Conservation (phyloP, 1,139 yeast genomes). For the Entelexis paramagnoliae region DNA sequence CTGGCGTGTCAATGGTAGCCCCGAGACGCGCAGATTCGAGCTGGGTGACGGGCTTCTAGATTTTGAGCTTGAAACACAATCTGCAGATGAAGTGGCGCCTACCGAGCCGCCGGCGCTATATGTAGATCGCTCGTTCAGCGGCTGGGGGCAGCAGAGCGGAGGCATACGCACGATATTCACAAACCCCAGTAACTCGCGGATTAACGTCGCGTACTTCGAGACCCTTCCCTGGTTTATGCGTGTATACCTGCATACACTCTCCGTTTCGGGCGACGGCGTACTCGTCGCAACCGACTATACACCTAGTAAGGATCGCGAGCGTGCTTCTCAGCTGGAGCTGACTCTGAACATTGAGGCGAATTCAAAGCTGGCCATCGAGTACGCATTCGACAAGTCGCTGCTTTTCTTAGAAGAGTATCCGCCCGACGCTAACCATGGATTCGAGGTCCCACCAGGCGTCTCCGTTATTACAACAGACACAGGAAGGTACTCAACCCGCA, state of each 20-base stretch:
- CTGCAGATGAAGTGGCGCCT: conserved; percentile 30
- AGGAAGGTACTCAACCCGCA: conserved; percentile 49
- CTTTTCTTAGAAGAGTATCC: conserved; percentile 86
- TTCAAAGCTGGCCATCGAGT: conserved; percentile 53
- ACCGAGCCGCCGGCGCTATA: conserved; percentile 47
- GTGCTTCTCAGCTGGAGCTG: conserved; percentile 79
- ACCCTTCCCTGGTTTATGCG: conserved; percentile 91
- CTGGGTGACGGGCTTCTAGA: conserved; percentile 8
- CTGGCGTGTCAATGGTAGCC: conserved; percentile 24
- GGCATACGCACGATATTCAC: conserved; percentile 70
- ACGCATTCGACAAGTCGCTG: conserved; percentile 79
- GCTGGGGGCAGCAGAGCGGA: conserved; percentile 84
- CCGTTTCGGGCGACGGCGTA: conserved; percentile 29
- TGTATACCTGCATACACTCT: conserved; percentile 56
- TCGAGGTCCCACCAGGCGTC: conserved; percentile 72
- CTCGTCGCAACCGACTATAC: conserved; percentile 41
- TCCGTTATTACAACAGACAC: conserved; percentile 41
- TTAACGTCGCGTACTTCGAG: conserved; percentile 59
- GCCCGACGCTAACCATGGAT: conserved; percentile 98
- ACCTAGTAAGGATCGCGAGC: conserved; percentile 69
- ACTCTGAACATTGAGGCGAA: conserved; percentile 53
- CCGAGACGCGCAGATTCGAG: neutral
- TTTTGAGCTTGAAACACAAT: conserved; percentile 24
- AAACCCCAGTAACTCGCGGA: conserved; percentile 47
- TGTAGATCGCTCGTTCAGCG: conserved; percentile 80